Percentiles rank a stretch among this genome's conserved stretches.
Conservation (phyloP, 257 asterid genomes). For the Salvia miltiorrhiza region DNA sequence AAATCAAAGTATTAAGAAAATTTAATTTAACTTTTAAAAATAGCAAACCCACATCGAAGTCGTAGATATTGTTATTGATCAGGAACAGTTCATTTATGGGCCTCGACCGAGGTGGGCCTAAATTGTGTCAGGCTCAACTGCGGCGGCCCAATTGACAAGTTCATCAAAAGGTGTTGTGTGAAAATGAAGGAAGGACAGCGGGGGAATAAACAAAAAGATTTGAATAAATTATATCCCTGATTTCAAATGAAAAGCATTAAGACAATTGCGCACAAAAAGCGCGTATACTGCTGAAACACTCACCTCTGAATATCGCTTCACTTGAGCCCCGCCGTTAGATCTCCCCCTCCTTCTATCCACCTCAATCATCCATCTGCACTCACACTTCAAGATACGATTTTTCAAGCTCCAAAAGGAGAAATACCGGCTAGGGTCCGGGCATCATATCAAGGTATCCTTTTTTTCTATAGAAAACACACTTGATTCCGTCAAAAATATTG, state of each 20-base stretch:
- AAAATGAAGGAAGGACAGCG: slow-evolving; percentile 33
- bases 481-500: neutral
- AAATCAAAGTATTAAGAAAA: too few relatives aligned
- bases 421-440: neutral
- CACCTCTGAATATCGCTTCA: neutral
- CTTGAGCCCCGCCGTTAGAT: neutral
- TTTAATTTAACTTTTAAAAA: too few relatives aligned
- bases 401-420: slow-evolving; percentile 2
- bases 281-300: neutral
- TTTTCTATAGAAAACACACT: too few relatives aligned
- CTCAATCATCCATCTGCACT: neutral
- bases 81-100: too few relatives aligned
- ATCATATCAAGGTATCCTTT: slow-evolving; percentile 2
- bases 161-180: too few relatives aligned
- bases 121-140: too few relatives aligned
- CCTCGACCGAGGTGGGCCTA: too few relatives aligned
- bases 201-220: slow-evolving; percentile 43
- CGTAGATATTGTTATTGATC: too few relatives aligned
- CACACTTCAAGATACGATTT: neutral
- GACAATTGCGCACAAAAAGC: slow-evolving; percentile 27
- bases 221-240: slow-evolving; percentile 16
- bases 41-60: too few relatives aligned
- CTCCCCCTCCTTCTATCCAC: neutral
- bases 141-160: too few relatives aligned
- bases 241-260: slow-evolving; percentile 4